Evolutionary conservation across 495 filamentous ascomycete species (phyloP), one percentile per base, ranked within the genome.

Genomic region (Hypoxylon cercidicola): DNA sequence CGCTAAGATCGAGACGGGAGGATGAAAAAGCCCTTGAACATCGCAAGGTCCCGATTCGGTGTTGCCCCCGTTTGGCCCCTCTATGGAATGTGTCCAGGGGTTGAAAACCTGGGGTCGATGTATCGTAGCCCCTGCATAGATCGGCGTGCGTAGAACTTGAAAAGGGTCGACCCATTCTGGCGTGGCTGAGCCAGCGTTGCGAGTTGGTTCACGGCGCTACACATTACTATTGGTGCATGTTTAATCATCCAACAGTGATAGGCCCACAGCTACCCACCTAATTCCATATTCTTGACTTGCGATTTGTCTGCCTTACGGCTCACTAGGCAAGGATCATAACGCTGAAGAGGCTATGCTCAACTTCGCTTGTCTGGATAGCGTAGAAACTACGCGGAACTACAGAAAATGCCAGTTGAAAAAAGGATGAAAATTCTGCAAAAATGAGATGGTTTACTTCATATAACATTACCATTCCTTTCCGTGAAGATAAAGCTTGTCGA

Each of bases 251-350:
- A 3, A 1, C 25, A 9, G 21, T 48, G 21, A 7, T 1, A 30
- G 30, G n/a, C 46, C 46, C 46, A 49, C 46, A 25, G 23, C 15
- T 49, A 47, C 15, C 46, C 46, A 49, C 46, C 13, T 18, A 19
- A 18, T 18, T 25, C 15, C 1, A n/a, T 16, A 11, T 4, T 34
- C 12, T 34, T 18, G 23, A 19, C n/a, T 16, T 49, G 30, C 15
- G 34, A 49, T 25, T 28, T 25, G 44, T 46, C 44, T 46, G 44
- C 44, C 44, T 46, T 46, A 46, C 44, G 20, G 21, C 44, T 32
- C 44, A 28, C 21, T 25, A 46, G 11, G n/a, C 44, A 25, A 46
- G 44, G 44, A n/a, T 13, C 11, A 46, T 28, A 6, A 9, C 8
- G 8, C 30, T 32, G 30, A 32, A 32, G 30, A 32, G 30, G 30